Percentiles rank a stretch among this genome's conserved stretches.
These are phyloP conservation scores for Daldinia sp. DNA, from an alignment of 2,329 filamentous ascomycete genomes.

Conservation along the genomic window DNA sequence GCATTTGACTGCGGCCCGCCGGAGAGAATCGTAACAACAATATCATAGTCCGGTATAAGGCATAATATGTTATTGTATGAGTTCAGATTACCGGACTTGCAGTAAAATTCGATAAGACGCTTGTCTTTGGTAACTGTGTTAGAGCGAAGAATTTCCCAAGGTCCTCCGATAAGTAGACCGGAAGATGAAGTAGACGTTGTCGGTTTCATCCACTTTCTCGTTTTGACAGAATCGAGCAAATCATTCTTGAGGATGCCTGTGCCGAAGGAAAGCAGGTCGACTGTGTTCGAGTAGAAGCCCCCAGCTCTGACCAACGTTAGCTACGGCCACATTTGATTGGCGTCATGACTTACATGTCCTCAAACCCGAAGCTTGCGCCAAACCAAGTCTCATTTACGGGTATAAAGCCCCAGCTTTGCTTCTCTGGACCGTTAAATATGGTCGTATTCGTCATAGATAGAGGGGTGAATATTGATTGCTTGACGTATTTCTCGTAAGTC, in stretches of 20 bases:
- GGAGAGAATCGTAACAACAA: conserved; percentile 49
- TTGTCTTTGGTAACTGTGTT: conserved; percentile 49
- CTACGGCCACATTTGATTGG: not conserved
- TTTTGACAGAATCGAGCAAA: conserved; percentile 43
- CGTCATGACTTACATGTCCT: conserved; percentile 44
- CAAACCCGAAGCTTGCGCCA: conserved; percentile 46
- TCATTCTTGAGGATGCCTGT: conserved; percentile 46
- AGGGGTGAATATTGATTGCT: conserved; percentile 43
- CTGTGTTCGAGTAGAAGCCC: conserved; percentile 50
- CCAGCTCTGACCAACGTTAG: conserved; percentile 40
- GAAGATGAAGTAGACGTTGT: conserved; percentile 47
- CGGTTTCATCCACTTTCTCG: conserved; percentile 51
- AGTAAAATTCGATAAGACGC: conserved; percentile 52
- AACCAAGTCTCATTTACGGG: conserved; percentile 46
- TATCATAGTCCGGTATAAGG: conserved; percentile 52
- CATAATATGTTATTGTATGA: conserved; percentile 51
- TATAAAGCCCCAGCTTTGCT: conserved; percentile 46
- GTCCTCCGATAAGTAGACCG: conserved; percentile 50
- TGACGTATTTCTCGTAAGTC: conserved; percentile 45
- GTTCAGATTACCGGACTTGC: conserved; percentile 52
- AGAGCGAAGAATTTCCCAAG: conserved; percentile 53
- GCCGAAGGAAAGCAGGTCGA: conserved; percentile 47
- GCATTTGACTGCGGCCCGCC: conserved; percentile 44
- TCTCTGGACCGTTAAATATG: conserved; percentile 42
- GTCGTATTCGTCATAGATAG: conserved; percentile 47